Percentiles rank a stretch among this genome's conserved stretches.
Conservation (phyloP, 2,329 filamentous ascomycete genomes). For the Didymosphaeria variabile region DNA sequence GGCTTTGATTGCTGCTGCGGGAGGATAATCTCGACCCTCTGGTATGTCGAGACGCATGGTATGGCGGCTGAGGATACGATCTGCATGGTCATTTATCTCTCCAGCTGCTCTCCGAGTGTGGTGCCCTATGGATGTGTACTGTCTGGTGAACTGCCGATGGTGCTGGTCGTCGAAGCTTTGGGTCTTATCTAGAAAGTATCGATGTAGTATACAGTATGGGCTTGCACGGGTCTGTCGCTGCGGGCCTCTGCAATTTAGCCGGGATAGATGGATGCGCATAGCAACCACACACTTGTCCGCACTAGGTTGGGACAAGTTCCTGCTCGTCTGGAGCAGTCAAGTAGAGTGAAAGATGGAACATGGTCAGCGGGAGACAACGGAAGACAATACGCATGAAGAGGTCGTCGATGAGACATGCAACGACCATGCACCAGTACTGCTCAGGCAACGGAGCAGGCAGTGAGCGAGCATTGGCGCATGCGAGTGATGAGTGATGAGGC, state of each 20-base stretch:
- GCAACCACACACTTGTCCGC: background rate
- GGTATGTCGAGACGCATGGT: background rate
- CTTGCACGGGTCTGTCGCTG: background rate
- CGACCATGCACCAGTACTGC: too few species aligned
- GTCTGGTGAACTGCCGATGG: slow-evolving; percentile 6
- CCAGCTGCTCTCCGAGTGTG: background rate
- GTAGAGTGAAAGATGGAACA: too few species aligned
- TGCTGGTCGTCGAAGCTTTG: background rate
- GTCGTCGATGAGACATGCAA: too few species aligned
- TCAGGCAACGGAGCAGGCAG: background rate
- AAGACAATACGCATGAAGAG: too few species aligned
- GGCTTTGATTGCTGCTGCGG: slow-evolving; percentile 4
- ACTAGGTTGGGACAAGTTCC: background rate
- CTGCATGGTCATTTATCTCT: background rate
- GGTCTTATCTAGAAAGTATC: slow-evolving; percentile 4
- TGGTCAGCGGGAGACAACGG: too few species aligned
- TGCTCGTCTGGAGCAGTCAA: too few species aligned
- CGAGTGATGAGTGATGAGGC: background rate
- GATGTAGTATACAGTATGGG: slow-evolving; percentile 7
- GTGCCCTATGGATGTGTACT: background rate
- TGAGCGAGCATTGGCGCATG: background rate
- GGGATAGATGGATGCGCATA: background rate
- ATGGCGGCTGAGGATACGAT: background rate
- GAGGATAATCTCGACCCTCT: background rate
- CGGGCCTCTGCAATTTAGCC: background rate